phyloP scores from a whole-genome alignment of 2,329 filamentous ascomycete species.

The Clonostachys rhizophaga region DNA sequence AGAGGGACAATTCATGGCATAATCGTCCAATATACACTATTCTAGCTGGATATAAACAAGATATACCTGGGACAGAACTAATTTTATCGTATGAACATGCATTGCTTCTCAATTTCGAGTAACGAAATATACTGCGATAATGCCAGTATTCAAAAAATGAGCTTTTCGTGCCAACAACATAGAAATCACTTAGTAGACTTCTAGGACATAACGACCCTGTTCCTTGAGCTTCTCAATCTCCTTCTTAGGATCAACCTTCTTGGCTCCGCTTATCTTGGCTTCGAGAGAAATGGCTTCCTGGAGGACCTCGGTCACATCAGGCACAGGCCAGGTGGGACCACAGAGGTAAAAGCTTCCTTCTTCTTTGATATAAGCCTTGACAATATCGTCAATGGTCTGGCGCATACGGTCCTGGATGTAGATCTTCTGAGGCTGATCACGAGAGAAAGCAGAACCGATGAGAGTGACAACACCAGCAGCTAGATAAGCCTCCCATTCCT shows the following conservation, averaged over 20 bases:
- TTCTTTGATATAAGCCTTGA: slow-evolving; percentile 79
- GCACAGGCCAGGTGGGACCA: slow-evolving; percentile 96
- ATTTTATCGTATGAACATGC: too few relatives aligned
- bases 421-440: slow-evolving; percentile 97
- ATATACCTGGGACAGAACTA: too few relatives aligned
- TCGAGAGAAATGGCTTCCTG: slow-evolving; percentile 85
- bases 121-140: too few relatives aligned
- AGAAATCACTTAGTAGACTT: slow-evolving; percentile 70
- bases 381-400: slow-evolving; percentile 76
- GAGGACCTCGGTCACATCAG: slow-evolving; percentile 89
- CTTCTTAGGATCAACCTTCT: slow-evolving; percentile 80
- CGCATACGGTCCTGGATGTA: slow-evolving; percentile 99
- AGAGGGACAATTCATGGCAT: too few relatives aligned
- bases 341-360: slow-evolving; percentile 96
- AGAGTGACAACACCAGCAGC: slow-evolving; percentile 93
- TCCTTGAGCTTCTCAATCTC: slow-evolving; percentile 99
- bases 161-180: too few relatives aligned
- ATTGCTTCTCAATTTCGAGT: too few relatives aligned
- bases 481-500: slow-evolving; percentile 98
- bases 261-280: slow-evolving; percentile 56
- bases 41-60: too few relatives aligned
- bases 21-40: too few relatives aligned
- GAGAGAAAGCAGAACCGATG: slow-evolving; percentile 88
- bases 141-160: too few relatives aligned
- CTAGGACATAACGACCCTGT: slow-evolving; percentile 85